Evolutionary conservation across 1,139 yeast species (phyloP), one percentile per base, ranked within the genome.

Genomic region (Geotrichum reessii): DNA sequence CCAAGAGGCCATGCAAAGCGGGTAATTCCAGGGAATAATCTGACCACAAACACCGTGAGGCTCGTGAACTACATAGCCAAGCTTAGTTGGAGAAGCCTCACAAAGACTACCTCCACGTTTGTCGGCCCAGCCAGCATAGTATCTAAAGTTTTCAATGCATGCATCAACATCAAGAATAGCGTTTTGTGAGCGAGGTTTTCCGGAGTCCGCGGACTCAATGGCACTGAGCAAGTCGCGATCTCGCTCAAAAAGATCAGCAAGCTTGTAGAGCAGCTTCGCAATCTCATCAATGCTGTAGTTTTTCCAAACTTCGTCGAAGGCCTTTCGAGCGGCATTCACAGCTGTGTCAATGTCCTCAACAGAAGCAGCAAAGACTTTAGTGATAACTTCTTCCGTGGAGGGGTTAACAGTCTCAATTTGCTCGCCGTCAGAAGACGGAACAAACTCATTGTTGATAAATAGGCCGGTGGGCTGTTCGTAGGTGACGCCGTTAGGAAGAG

Each of bases 1-100:
- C 95, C 95, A 87, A 25, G 88, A 76, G 67, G 85, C 80, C 89
- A 87, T 86, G 74, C 85, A 79, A 66, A 87, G 70, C 63, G 96
- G 95, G 81, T 86, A 89, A 74, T 89, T 89, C 95, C 96, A 89
- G 63, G 96, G 96, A 63, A 88, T 87, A 67, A 89, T 87, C 71
- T 87, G 92, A 61, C 93, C 95, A 75, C 92, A 86, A 54, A 89
- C 93, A 67, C 96, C 96, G 64, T 86, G 75, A 62, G 96, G 95
- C 72, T 87, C 95, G 63, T 81, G 80, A 59, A 76, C 70, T 21
- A 86, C 81, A 74, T 82, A 87, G 64, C 82, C 84, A 67, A 87
- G 78, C 58, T 66, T 67, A 67, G 84, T 84, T 54, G 77, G 76
- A 67, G 84, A 86, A 59, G 86, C 83, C 67, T 84, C 83, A 66